phyloP scores from a whole-genome alignment of 371 early-diverging fungal species.

The Syncephalastrum sp. region DNA sequence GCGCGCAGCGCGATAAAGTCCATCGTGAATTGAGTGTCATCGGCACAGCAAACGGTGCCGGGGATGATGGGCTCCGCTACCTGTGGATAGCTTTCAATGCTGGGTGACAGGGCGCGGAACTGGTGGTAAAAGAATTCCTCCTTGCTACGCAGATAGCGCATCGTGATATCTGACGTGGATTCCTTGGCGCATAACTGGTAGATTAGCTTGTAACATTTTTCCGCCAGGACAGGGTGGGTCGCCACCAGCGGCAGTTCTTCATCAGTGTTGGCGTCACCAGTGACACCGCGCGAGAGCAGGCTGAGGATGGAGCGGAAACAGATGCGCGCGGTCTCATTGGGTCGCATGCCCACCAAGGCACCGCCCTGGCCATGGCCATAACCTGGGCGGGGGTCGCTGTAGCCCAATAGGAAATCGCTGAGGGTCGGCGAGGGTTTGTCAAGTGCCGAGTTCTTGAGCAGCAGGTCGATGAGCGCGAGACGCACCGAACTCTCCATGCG shows the following conservation, averaged over 20 bases:
- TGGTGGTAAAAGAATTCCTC: slow-evolving; percentile 78
- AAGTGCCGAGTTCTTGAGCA: slow-evolving; percentile 59
- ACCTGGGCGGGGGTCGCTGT: slow-evolving; percentile 15
- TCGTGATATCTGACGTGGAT: slow-evolving; percentile 65
- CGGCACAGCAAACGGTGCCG: slow-evolving; percentile 23
- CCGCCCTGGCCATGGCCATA: background rate
- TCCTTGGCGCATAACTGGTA: slow-evolving; percentile 75
- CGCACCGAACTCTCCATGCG: slow-evolving; percentile 52
- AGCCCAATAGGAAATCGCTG: slow-evolving; percentile 86
- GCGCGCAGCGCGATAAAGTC: slow-evolving; percentile 59
- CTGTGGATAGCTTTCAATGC: slow-evolving; percentile 38
- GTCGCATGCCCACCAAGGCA: no score
- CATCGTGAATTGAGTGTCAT: slow-evolving; percentile 25
- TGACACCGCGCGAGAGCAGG: slow-evolving; percentile 57
- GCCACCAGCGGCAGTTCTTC: slow-evolving; percentile 48
- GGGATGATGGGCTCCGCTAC: slow-evolving; percentile 12
- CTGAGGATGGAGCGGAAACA: slow-evolving; percentile 75
- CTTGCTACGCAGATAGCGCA: slow-evolving; percentile 78
- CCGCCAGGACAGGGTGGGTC: slow-evolving; percentile 79
- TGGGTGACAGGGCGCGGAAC: slow-evolving; percentile 48
- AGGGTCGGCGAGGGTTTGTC: slow-evolving; percentile 62
- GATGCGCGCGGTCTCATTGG: slow-evolving; percentile 24
- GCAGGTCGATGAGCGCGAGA: slow-evolving; percentile 70
- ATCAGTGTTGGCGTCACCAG: slow-evolving; percentile 18
- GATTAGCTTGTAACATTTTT: slow-evolving; percentile 84